Base-by-base conservation (phyloP, 2,329 filamentous ascomycete species). In the Tolypocladium guangdongense region DNA sequence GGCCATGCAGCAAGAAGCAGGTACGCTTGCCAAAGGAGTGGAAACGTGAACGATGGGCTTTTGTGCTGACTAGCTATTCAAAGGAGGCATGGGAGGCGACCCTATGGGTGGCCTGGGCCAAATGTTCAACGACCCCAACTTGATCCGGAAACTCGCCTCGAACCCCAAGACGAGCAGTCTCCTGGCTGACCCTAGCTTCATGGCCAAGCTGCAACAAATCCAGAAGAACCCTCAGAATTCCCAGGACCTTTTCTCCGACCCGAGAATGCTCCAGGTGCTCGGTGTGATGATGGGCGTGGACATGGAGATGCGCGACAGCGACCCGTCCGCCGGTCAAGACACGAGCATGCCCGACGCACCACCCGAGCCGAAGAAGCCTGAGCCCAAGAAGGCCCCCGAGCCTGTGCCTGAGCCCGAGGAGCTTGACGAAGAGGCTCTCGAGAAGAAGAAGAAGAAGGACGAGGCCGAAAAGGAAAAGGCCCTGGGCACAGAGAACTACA, bases 401-500 rank as follows among this genome's bases (percentile, higher is more conserved):
- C 71, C 76, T 12, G 72, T 73, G 55, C 77, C 83, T 0, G 80
- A 81, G 59, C 81, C 82, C 0, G 84, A 87, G 62, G 78, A 81
- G 39, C 77, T 89, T 65, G 90, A 95, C 60, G 90, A 96, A 64
- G 93, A 97, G 69, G 80, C 85, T 0, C 68, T 83, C 53, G 88
- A 87, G 56, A 90, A 91, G 73, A 88, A 88, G 74, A 88, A 93
- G 77, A 89, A 90, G 41, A 95, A 97, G 77, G 88, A 86, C 64
- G 89, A 87, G 58, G 93, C 91, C 46, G 93, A 99, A 63, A 88
- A 90, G 68, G 88, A 96, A 74, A 99, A 99, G 82, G 88, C 86
- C 33, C 77, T 95, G 54, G 93, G 93, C 54, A 99, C 92, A 16
- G 90, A 93, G 62, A 86, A 86, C 70, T 99, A 99, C 80, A 99